Conservation (phyloP, 805 yeast genomes). For the Cyberlindnera subsufficiens region DNA sequence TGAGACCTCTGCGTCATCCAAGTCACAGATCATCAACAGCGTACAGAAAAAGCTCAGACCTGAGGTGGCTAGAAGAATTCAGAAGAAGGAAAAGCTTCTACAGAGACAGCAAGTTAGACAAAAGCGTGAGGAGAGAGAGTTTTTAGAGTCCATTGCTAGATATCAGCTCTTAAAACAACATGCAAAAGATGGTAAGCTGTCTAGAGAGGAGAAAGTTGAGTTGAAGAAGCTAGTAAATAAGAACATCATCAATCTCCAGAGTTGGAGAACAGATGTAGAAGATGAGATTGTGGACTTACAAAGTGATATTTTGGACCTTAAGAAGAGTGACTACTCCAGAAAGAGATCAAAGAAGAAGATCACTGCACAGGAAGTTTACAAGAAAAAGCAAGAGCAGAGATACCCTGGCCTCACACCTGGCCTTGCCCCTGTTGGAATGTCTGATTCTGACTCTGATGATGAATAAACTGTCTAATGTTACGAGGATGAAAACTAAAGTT, state of each 20-base stretch:
- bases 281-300: slow-evolving; percentile 40
- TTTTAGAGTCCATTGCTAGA: slow-evolving; percentile 27
- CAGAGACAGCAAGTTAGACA: slow-evolving; percentile 23
- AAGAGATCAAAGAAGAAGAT: slow-evolving; percentile 20
- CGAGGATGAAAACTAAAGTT: neutral
- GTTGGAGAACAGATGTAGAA: slow-evolving; percentile 36
- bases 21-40: slow-evolving; percentile 34
- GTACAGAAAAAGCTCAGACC: slow-evolving; percentile 29
- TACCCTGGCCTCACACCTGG: slow-evolving; percentile 77
- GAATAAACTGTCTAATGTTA: slow-evolving; percentile 3
- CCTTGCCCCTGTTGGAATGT: slow-evolving; percentile 72
- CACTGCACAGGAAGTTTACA: slow-evolving; percentile 27
- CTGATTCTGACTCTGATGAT: slow-evolving; percentile 41
- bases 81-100: slow-evolving; percentile 27
- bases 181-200: slow-evolving; percentile 24
- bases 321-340: slow-evolving; percentile 27
- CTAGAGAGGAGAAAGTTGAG: slow-evolving; percentile 28
- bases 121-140: slow-evolving; percentile 16
- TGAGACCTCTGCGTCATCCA: slow-evolving; percentile 19
- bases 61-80: slow-evolving; percentile 27
- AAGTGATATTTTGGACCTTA: slow-evolving; percentile 36
- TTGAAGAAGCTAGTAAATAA: slow-evolving; percentile 29
- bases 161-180: slow-evolving; percentile 29
- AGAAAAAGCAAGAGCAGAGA: slow-evolving; percentile 22
- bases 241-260: slow-evolving; percentile 32